Conservation (phyloP, 108 stramenopile genomes). For the Mediolabrus comicus region DNA sequence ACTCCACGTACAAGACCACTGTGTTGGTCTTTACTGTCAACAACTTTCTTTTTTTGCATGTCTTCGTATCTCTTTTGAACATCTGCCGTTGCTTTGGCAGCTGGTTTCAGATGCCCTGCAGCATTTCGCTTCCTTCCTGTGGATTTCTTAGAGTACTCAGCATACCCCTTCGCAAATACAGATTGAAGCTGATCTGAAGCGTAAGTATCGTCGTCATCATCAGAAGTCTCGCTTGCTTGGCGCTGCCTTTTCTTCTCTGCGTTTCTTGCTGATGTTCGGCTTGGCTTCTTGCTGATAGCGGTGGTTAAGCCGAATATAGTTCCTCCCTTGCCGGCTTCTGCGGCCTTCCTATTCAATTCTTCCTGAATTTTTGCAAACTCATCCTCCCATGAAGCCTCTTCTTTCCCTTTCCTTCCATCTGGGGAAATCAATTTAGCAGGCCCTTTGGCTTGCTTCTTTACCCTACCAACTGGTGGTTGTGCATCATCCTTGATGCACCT, state of each 20-base stretch:
- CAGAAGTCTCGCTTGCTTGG: not conserved
- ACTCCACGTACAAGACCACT: not conserved
- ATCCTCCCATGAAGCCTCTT: slow-evolving; percentile 3
- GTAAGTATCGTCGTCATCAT: not conserved
- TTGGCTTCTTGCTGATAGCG: not conserved
- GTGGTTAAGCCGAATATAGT: not conserved
- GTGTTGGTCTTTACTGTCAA: not conserved
- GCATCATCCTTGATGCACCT: slow-evolving; percentile 1
- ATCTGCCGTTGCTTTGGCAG: not conserved
- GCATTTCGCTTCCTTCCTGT: not conserved
- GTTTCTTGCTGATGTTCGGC: not conserved
- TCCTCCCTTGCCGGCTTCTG: slow-evolving; percentile 1
- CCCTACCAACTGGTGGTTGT: not conserved
- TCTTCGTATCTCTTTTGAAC: not conserved
- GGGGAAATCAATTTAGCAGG: not conserved
- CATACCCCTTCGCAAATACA: not conserved
- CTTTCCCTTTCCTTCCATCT: not conserved
- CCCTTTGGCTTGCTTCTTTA: not conserved
- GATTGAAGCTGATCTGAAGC: not conserved
- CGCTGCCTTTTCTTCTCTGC: not conserved
- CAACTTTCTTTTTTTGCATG: not conserved
- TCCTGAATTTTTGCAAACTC: slow-evolving; percentile 3
- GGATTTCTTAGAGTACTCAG: not conserved
- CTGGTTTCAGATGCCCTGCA: not conserved
- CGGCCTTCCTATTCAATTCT: slow-evolving; percentile 7